A percentile compares a stretch with the other conserved stretches of the same genome.
These are phyloP conservation scores for Schizosaccharomyces japonicus DNA, from an alignment of 805 yeast species.

Conservation along the genomic window DNA sequence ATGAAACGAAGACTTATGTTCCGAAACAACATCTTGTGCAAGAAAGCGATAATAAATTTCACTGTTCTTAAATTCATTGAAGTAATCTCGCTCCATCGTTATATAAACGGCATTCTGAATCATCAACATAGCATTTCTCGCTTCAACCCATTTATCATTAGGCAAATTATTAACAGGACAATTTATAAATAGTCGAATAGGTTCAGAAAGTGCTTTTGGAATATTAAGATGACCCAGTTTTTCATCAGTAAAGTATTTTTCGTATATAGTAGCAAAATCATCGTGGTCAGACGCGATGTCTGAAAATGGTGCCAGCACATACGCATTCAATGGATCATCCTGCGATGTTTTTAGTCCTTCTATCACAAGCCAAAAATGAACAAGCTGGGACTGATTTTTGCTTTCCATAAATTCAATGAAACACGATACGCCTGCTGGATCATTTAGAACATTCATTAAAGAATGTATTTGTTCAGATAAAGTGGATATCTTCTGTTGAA, in stretches of 20 bases:
- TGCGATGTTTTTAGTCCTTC: conserved; percentile 3
- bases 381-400: not conserved
- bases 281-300: not conserved
- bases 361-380: conserved; percentile 4
- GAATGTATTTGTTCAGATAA: not conserved
- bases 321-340: conserved; percentile 3
- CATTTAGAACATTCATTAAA: not conserved
- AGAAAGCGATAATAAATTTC: conserved; percentile 3
- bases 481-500: not conserved
- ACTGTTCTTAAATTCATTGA: not conserved
- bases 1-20: not conserved
- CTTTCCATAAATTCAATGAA: conserved; percentile 4
- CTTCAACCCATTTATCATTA: not conserved
- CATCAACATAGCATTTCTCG: not conserved
- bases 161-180: not conserved
- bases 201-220: not conserved
- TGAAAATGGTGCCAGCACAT: not conserved
- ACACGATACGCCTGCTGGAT: not conserved
- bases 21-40: not conserved
- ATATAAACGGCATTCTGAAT: not conserved
- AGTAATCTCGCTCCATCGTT: not conserved
- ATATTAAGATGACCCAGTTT: not conserved
- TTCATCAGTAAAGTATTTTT: not conserved
- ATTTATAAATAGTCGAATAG: not conserved
- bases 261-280: not conserved